Evolutionary conservation across 2,329 filamentous ascomycete species (phyloP), one percentile per base, ranked within the genome.

Genomic region (Alternaria arborescens): DNA sequence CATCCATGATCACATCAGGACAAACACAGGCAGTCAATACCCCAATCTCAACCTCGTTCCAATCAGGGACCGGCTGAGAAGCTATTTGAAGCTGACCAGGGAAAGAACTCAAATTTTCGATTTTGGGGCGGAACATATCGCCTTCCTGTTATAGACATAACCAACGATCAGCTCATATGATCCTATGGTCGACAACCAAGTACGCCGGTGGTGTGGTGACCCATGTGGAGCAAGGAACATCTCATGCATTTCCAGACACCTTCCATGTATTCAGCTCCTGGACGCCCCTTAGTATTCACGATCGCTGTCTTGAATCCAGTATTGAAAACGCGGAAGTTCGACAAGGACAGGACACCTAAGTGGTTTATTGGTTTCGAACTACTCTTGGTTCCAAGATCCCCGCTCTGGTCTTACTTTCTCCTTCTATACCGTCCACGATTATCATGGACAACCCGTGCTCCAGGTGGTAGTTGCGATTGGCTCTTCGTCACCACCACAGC

Each of bases 311-410:
- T 14, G 40, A 24, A 12, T 24, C 40, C 20, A 24, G 20, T 14
- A 42, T 42, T 24, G 20, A 18, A 14, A 67, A 66, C 60, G 61
- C 64, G 67, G 65, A 55, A 61, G n/a, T 60, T 65, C 65, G 67
- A 61, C 66, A 41, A 46, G 36, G 30, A 58, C 18, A 24, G 7
- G 40, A 42, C 20, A 16, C 20, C 12, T 16, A 7, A 24, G 12
- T 12, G 24, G 32, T 36, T 48, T 30, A n/a, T 20, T 28, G 48
- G 34, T 40, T 47, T 58, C 56, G 36, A 34, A 50, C 51, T 41
- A 34, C 58, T 46, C 54, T 61, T 58, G 56, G 53, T 43, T 18
- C 4, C 18, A 46, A 18, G 16, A 10, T 55, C 62, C 61, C 55
- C 60, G 53, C 58, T 52, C 26, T 5, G 6, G 18, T 12, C 30